These are phyloP conservation scores for Nicotiana otophora DNA, from an alignment of 257 asterid species.

Conservation along the genomic window DNA sequence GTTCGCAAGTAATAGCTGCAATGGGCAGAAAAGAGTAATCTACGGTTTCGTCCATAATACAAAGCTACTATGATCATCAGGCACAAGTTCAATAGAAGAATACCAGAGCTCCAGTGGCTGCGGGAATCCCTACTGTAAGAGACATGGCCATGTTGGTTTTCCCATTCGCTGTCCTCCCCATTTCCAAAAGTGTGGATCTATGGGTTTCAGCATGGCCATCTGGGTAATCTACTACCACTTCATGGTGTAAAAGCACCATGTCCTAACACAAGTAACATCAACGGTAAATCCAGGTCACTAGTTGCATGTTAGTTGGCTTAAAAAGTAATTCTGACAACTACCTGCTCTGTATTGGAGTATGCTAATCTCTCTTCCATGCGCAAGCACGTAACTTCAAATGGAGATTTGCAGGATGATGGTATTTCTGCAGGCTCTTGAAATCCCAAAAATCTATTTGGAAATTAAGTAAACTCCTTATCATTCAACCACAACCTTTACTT, in stretches of 20 bases:
- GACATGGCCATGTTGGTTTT: constrained; percentile 77
- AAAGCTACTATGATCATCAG: not conserved
- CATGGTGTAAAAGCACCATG: constrained; percentile 91
- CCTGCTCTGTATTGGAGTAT: constrained; percentile 67
- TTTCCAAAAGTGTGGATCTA: constrained; percentile 68
- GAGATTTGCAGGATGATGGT: constrained; percentile 52
- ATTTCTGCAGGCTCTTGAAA: constrained; percentile 61
- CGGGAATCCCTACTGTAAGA: constrained; percentile 89
- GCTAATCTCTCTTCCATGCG: constrained; percentile 79
- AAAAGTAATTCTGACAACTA: constrained; percentile 7
- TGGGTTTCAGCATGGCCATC: constrained; percentile 51
- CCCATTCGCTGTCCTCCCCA: constrained; percentile 52
- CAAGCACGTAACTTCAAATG: constrained; percentile 68
- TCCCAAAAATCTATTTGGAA: constrained; percentile 56
- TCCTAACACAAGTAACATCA: constrained; percentile 38
- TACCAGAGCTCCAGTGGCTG: constrained; percentile 96
- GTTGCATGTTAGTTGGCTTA: not conserved
- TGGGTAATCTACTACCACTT: constrained; percentile 73
- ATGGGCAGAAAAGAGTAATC: not conserved
- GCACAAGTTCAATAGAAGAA: not conserved
- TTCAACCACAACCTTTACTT: not conserved
- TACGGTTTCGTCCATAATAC: not conserved
- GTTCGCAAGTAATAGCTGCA: constrained; percentile 65
- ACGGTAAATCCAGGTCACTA: not conserved
- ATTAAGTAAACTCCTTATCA: not conserved